These are phyloP conservation scores for Boletus vermiculosoides DNA, from an alignment of 768 basidiomycete species.

Conservation along the genomic window DNA sequence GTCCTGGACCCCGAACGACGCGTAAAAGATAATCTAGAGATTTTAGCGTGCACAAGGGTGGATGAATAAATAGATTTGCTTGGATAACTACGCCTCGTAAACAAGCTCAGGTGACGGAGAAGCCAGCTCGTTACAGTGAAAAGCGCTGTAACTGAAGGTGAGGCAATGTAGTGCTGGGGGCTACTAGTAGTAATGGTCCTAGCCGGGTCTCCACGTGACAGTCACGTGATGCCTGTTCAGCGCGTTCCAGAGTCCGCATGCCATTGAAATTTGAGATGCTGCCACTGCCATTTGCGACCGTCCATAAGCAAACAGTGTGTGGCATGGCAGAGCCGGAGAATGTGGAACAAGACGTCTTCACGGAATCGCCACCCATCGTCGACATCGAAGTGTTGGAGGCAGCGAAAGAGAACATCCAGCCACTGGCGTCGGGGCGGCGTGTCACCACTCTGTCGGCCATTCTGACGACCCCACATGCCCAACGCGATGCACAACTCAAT, in stretches of 20 bases:
- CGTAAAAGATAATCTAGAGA: no score
- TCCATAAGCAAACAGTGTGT: neutral
- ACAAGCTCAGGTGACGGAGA: no score
- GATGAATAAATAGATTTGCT: no score
- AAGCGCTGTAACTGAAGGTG: no score
- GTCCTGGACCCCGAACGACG: no score
- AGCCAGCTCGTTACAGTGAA: no score
- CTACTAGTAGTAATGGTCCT: no score
- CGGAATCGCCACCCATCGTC: conserved; percentile 50
- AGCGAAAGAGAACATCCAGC: conserved; percentile 85
- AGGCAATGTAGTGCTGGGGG: no score
- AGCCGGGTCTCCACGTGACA: conserved; percentile 16
- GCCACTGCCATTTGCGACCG: neutral
- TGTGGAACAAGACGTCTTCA: conserved; percentile 44
- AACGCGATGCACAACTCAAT: conserved; percentile 67
- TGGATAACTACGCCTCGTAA: no score
- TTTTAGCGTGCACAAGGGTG: no score
- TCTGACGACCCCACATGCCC: conserved; percentile 73
- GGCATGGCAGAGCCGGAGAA: conserved; percentile 21
- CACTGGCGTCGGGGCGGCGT: conserved; percentile 73
- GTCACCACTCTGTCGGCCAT: conserved; percentile 75
- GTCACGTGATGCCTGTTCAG: conserved; percentile 21
- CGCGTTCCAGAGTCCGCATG: conserved; percentile 10
- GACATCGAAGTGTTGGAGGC: conserved; percentile 82
- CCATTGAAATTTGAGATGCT: neutral